Conservation (phyloP, 306 rosid genomes). For the Pterocarpus macrocarpus region DNA sequence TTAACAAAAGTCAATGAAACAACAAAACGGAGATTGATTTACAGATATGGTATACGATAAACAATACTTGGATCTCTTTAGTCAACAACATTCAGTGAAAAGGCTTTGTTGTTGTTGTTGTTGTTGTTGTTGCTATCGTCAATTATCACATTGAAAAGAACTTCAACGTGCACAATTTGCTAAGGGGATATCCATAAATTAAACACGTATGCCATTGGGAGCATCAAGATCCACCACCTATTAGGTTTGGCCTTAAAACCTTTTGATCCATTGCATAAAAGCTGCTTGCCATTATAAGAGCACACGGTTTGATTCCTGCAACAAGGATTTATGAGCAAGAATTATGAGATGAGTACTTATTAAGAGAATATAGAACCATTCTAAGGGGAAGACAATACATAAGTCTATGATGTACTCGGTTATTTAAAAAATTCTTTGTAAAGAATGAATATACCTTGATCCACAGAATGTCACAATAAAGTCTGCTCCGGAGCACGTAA, state of each 20-base stretch:
- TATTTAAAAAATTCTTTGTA: not conserved
- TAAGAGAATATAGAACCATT: not conserved
- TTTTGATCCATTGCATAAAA: slow-evolving; percentile 52
- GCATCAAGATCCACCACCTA: slow-evolving; percentile 49
- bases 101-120: not conserved
- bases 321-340: not conserved
- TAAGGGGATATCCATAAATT: slow-evolving; percentile 24
- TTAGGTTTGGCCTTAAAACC: slow-evolving; percentile 43
- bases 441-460: slow-evolving; percentile 48
- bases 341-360: not conserved
- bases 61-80: not conserved
- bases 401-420: not conserved
- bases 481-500: slow-evolving; percentile 63
- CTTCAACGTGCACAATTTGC: slow-evolving; percentile 31
- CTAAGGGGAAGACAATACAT: not conserved
- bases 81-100: not conserved
- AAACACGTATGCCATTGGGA: slow-evolving; percentile 42
- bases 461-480: slow-evolving; percentile 61
- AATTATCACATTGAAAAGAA: not conserved
- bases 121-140: not conserved
- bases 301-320: slow-evolving; percentile 63
- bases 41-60: not conserved
- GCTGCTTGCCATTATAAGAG: slow-evolving; percentile 54
- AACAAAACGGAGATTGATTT: slow-evolving; percentile 3
- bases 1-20: slow-evolving; percentile 24